Evolutionary conservation across 2,329 filamentous ascomycete genomes (phyloP), one percentile per base, ranked within the genome.

Genomic region (Davidsoniella neocaledoniae): DNA sequence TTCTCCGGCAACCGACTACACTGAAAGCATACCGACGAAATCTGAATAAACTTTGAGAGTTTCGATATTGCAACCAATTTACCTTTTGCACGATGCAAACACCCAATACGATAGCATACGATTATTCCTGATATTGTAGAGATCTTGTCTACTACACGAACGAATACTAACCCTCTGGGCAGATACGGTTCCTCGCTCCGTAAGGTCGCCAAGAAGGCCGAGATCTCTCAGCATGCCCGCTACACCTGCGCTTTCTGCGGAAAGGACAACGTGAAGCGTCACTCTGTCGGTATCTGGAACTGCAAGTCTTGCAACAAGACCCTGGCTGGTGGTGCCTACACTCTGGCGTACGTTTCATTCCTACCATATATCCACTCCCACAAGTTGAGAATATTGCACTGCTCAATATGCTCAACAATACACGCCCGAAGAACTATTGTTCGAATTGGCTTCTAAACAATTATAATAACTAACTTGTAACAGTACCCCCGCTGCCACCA

Each of bases 181-280:
- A 90, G 86, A 79, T 94, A 94, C 73, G 91, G 90, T 88, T 90
- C 91, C 68, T 96, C 91, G 65, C 86, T 96, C 73, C 86, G 88
- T 74, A 96, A 96, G 81, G 88, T 69, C 63, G 66, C 69, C 67
- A 96, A 96, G 86, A 95, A 95, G 85, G 94, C 95, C 83, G 91
- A 96, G 83, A 85, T 96, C 70, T 85, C 86, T 64, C 91, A 96
- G 73, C 91, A 98, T 78, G 86, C 87, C 74, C 83, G 83, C 70
- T 96, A 95, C 67, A 81, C 81, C 67, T 96, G 90, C 81, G 90
- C 88, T 59, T 98, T 96, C 84, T 94, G 87, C 79, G 90, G 90
- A 67, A 96, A 96, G 83, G 82, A 80, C 68, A 84, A 82, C 63
- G 87, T 94, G 66, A 87, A 87, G 77, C 82, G 90, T 66, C 76